phyloP scores from a whole-genome alignment of 192 early-diverging fungal species.

The Coemansia sp. region DNA sequence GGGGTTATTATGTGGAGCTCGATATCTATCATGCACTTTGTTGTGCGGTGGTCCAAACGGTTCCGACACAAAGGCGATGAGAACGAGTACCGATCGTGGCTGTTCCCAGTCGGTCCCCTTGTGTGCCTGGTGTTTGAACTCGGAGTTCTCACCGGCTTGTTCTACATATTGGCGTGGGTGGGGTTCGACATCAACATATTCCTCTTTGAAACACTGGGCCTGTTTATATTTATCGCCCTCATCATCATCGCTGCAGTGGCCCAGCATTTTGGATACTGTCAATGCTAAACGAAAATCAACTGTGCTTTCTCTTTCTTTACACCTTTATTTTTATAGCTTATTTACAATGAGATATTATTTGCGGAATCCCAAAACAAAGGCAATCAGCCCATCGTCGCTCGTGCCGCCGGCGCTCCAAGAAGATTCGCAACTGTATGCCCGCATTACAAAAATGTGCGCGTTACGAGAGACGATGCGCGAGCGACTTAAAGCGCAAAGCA shows the following conservation, averaged over 20 bases:
- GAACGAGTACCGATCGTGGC: slow-evolving; percentile 7
- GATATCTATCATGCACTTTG: slow-evolving; percentile 21
- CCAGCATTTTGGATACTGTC: slow-evolving; percentile 25
- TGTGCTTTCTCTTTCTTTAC: neutral
- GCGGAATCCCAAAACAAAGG: slow-evolving; percentile 48
- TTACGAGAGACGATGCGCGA: slow-evolving; percentile 53
- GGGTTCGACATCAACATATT: slow-evolving; percentile 21
- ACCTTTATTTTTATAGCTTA: neutral
- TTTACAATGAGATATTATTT: slow-evolving; percentile 44
- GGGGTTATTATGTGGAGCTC: slow-evolving; percentile 28
- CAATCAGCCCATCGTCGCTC: slow-evolving; percentile 24
- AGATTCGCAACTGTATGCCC: slow-evolving; percentile 38
- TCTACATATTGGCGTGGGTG: slow-evolving; percentile 10
- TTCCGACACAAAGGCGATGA: slow-evolving; percentile 3
- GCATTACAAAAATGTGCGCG: slow-evolving; percentile 44
- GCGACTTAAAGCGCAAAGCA: slow-evolving; percentile 42
- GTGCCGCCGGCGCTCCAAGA: slow-evolving; percentile 46
- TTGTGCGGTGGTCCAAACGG: slow-evolving; percentile 25
- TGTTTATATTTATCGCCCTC: slow-evolving; percentile 17
- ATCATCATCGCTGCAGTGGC: slow-evolving; percentile 6
- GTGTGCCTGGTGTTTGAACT: slow-evolving; percentile 10
- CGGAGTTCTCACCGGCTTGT: slow-evolving; percentile 1
- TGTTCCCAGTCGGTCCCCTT: slow-evolving; percentile 22
- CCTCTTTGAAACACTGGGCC: slow-evolving; percentile 13
- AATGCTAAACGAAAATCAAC: neutral